Base-by-base conservation (phyloP, 768 basidiomycete species). In the Hygrocybe punicea region DNA sequence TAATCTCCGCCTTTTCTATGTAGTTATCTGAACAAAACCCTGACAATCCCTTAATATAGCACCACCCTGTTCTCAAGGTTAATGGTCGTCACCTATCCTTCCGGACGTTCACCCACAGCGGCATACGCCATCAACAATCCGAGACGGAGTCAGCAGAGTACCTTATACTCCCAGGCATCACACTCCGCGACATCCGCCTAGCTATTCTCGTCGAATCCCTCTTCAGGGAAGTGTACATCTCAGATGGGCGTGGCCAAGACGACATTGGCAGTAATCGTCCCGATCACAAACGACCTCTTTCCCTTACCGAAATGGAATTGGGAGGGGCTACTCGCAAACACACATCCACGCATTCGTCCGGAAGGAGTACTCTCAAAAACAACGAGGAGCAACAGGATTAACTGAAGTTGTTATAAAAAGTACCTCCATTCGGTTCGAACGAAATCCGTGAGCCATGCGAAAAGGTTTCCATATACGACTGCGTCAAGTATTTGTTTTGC, bases 161-260 rank as follows among this genome's bases (percentile, higher is more conserved):
- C 19, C 34, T 17, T 13, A 14, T 21, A 16, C 37, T 70, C 29
- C 72, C 80, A 0, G 78, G 81, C 11, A 74, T 84, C 44, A 83
- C 83, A 1, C 63, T 69, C 5, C 79, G 79, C 29, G 84, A 85
- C 59, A 55, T 82, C 33, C 79, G 82, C 46, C 66, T 83, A 34
- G 83, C 81, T 7, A 65, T 68, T 7, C 67, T 69, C 11, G 60
- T 78, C n/a, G 81, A 84, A 60, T 56, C 23, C 0, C 19, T 55
- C 13, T 55, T 55, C 29, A 44, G 44, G 16, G 24, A 21, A 17
- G 25, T 34, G n/a, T 46, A 29, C 53, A 13, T 53, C 4, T 7
- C 52, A 35, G 23, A 39, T 21, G 37, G 16, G 37, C 53, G 29
- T n/a, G 42, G 53, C 17, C 7, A 33, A n/a, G 36, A 23, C 16